Percentiles rank a stretch among this genome's conserved stretches.
phyloP scores from a whole-genome alignment of 257 asterid genomes.

The Solanum sejunctum region DNA sequence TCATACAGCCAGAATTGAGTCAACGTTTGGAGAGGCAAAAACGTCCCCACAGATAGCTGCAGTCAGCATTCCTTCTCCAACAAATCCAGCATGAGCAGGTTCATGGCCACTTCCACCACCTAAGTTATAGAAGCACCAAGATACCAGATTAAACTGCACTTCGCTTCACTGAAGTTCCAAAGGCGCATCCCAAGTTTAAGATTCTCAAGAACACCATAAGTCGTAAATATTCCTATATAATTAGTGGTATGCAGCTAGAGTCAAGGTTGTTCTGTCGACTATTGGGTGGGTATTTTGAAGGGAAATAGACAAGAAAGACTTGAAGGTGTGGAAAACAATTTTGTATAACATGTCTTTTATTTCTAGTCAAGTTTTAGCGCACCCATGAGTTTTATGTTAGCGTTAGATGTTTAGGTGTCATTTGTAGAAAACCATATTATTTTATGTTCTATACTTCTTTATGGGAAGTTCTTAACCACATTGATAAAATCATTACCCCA shows the following conservation, averaged over 20 bases:
- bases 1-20: slow-evolving; percentile 88
- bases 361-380: background rate
- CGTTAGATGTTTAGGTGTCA: background rate
- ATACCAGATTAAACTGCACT: background rate
- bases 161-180: background rate
- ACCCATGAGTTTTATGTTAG: background rate
- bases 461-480: background rate
- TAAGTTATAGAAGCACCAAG: slow-evolving; percentile 18
- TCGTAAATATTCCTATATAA: background rate
- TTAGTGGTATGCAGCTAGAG: background rate
- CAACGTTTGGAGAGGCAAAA: slow-evolving; percentile 90
- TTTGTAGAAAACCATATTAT: background rate
- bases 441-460: background rate
- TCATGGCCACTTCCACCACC: slow-evolving; percentile 99
- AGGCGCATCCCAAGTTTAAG: background rate
- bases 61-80: slow-evolving; percentile 99
- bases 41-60: slow-evolving; percentile 98
- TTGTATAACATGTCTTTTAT: background rate
- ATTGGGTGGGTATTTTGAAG: background rate
- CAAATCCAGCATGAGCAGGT: slow-evolving; percentile 99
- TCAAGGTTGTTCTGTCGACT: background rate
- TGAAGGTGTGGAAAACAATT: background rate
- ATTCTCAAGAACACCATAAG: background rate
- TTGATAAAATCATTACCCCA: background rate
- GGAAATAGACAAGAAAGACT: background rate